Evolutionary conservation across 768 basidiomycete genomes (phyloP).

Genomic region (Atractiella rhizophila): DNA sequence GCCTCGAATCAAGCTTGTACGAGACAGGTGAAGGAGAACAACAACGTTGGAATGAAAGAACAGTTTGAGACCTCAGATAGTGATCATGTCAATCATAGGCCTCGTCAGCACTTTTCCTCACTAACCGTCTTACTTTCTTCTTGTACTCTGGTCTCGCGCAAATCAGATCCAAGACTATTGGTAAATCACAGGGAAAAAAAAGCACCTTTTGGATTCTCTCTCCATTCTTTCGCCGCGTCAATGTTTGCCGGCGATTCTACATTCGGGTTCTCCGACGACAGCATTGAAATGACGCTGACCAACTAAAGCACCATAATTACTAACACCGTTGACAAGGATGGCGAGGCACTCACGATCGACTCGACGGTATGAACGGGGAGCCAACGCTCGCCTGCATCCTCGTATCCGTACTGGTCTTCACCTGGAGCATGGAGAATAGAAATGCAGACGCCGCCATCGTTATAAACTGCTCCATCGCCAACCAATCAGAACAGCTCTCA

Average conservation of each 20-base stretch:
- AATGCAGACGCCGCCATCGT: slow-evolving; percentile 25
- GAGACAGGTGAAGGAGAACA: too few relatives aligned
- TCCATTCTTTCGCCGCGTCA: slow-evolving; percentile 64
- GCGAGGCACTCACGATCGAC: slow-evolving; percentile 44
- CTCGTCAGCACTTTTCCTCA: slow-evolving; percentile 66
- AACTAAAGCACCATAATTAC: slow-evolving; percentile 31
- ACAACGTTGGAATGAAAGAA: too few relatives aligned
- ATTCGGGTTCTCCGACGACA: slow-evolving; percentile 76
- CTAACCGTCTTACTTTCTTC: slow-evolving; percentile 86
- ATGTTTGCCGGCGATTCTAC: slow-evolving; percentile 86
- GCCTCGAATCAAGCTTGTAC: too few relatives aligned
- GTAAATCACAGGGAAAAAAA: too few relatives aligned
- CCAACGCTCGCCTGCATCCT: slow-evolving; percentile 92
- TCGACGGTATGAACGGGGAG: slow-evolving; percentile 90
- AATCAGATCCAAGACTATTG: too few relatives aligned
- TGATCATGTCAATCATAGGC: slow-evolving; percentile 50
- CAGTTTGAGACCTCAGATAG: too few relatives aligned
- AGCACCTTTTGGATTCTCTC: slow-evolving; percentile 18
- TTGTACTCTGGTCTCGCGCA: slow-evolving; percentile 63
- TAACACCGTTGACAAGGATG: background rate
- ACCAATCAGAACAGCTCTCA: background rate
- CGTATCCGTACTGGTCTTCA: slow-evolving; percentile 82
- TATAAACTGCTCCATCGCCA: slow-evolving; percentile 19
- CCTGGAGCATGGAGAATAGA: slow-evolving; percentile 58
- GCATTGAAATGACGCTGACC: slow-evolving; percentile 78